Base-by-base conservation (phyloP, 2,329 filamentous ascomycete genomes). In the Ophiostoma sp. region DNA sequence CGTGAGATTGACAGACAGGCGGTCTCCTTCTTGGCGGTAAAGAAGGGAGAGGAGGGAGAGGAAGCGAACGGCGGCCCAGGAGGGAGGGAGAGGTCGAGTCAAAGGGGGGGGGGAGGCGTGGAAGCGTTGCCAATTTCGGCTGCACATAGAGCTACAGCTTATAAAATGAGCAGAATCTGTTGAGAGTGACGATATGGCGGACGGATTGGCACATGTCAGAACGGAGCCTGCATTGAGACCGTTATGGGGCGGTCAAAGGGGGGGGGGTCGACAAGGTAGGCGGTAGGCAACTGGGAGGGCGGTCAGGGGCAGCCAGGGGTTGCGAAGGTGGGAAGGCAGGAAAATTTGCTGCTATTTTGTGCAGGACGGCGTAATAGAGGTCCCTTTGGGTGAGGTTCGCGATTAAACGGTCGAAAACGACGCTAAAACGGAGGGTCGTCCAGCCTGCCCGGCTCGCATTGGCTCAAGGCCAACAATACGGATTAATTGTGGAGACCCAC, bases 141-240 rank as follows among this genome's bases (percentile, higher is more conserved):
- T 65, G 47, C 27, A 45, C 42, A 18, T 65, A 45, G 42, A 47
- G 52, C 67, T 52, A 18, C 64, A 69, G 68, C 38, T 36, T 44
- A 41, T 66, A 68, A 70, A 70, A 66, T 67, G 66, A 67, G 68
- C 63, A 67, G 44, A 64, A 64, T 64, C 66, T 69, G 66, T 69
- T 67, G 68, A 67, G 66, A 52, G 44, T 67, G 66, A 66, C 64
- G 68, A 69, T 69, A 47, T 45, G 52, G 60, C 44, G 62, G 65
- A 41, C 40, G 16, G 58, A 63, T 63, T 69, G 66, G 47, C 68
- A 67, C 65, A 67, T 69, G 66, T 64, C 42, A 68, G 58, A 68
- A 64, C 62, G 58, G 68, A 49, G 67, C 64, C 64, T 68, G 64
- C 64, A 41, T 49, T 62, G 16, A 18, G 47, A n/a, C 8, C 55